Evolutionary conservation across 257 asterid species (phyloP).

Genomic region (Lycium ferocissimum): DNA sequence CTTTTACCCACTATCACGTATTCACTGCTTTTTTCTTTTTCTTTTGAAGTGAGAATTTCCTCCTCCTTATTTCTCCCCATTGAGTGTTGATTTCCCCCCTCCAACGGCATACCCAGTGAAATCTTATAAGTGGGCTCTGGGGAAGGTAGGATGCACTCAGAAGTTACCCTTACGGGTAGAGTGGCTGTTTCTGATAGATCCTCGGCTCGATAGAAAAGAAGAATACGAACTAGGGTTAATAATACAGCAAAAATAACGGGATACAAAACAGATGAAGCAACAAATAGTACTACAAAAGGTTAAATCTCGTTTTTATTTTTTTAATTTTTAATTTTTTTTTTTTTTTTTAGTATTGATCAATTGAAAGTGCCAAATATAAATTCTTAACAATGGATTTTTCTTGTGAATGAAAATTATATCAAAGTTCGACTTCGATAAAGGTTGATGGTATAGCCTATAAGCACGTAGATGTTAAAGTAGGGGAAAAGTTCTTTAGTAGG

Average conservation of each 20-base stretch:
- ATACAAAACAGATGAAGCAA: too few species aligned
- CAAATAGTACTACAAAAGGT: too few species aligned
- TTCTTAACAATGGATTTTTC: not conserved
- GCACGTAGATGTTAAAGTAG: not conserved
- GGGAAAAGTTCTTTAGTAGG: not conserved
- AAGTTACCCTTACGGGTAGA: too few species aligned
- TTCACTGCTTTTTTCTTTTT: not conserved
- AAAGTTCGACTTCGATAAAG: not conserved
- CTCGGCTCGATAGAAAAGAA: too few species aligned
- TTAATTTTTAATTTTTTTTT: too few species aligned
- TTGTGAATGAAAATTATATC: not conserved
- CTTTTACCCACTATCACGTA: conserved; percentile 22
- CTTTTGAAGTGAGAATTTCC: not conserved
- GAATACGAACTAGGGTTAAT: too few species aligned
- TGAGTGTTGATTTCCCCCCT: not conserved
- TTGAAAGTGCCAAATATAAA: not conserved
- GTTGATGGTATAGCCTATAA: not conserved
- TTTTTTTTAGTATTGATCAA: not conserved
- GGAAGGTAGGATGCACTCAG: too few species aligned
- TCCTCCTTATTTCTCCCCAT: not conserved
- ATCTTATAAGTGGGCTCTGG: too few species aligned
- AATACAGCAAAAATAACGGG: too few species aligned
- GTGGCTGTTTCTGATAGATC: too few species aligned
- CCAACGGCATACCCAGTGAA: too few species aligned
- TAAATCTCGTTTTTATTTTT: too few species aligned